phyloP scores from a whole-genome alignment of 192 early-diverging fungal genomes.

The Backusella tarrabulga region DNA sequence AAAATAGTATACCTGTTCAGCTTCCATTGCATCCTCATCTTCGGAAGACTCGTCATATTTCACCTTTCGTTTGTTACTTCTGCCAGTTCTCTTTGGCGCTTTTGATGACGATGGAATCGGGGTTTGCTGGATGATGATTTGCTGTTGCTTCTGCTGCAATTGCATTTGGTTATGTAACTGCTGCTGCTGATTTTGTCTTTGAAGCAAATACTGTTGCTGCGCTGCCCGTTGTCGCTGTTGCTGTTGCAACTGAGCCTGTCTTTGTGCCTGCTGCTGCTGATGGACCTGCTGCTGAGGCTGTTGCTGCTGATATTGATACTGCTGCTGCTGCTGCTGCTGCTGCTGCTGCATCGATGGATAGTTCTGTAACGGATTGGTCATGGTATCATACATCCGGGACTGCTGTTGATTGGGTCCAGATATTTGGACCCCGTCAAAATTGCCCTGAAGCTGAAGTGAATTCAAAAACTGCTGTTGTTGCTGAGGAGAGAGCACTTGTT shows the following conservation, averaged over 20 bases:
- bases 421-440: conserved; percentile 18
- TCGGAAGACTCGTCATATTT: conserved; percentile 17
- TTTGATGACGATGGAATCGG: background rate
- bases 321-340: background rate
- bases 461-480: background rate
- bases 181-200: background rate
- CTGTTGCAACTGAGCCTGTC: background rate
- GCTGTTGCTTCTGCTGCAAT: background rate
- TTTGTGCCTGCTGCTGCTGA: background rate
- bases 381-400: conserved; percentile 7
- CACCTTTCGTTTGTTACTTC: conserved; percentile 5
- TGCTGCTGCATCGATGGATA: conserved; percentile 10
- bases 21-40: background rate
- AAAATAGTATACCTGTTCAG: background rate
- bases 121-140: background rate
- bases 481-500: background rate
- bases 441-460: conserved; percentile 10
- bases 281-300: background rate
- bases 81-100: background rate
- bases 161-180: background rate
- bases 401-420: conserved; percentile 17
- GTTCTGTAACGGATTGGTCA: conserved; percentile 3
- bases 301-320: background rate
- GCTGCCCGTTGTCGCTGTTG: background rate
- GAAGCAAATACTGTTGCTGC: background rate